Evolutionary conservation across 2,329 filamentous ascomycete genomes (phyloP).

Genomic region (Metarhizium rileyi): DNA sequence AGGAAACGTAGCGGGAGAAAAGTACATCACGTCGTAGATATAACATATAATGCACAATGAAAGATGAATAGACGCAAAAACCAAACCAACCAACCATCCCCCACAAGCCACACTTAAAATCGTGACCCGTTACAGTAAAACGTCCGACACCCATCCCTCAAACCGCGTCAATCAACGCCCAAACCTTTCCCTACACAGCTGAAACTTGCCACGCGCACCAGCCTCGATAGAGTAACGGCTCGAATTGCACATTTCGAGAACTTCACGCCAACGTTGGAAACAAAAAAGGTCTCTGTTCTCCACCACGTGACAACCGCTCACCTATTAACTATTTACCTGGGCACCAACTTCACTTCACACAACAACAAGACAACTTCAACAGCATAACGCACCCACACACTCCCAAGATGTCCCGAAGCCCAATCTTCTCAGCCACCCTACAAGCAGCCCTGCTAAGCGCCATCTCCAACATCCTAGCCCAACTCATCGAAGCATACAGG

Average conservation of each 20-base stretch:
- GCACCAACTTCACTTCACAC: no score
- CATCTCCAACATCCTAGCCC: constrained; percentile 64
- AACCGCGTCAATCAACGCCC: neutral
- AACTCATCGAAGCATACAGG: constrained; percentile 55
- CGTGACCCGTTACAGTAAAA: neutral
- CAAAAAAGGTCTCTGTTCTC: neutral
- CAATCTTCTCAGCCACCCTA: constrained; percentile 49
- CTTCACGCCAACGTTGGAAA: no score
- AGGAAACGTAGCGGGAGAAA: neutral
- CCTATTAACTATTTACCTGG: neutral
- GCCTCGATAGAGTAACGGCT: no score
- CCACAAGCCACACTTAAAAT: neutral
- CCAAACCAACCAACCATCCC: neutral
- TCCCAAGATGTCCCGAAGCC: constrained; percentile 27
- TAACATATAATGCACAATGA: neutral
- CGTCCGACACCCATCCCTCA: neutral
- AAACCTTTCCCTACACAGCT: neutral
- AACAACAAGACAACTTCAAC: no score
- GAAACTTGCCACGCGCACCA: no score
- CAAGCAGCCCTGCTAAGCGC: constrained; percentile 58
- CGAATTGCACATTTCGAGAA: no score
- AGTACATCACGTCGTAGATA: neutral
- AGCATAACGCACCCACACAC: no score
- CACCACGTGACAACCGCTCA: neutral
- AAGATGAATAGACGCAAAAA: neutral